Percentiles rank a stretch among this genome's conserved stretches.
These are phyloP conservation scores for Mortierella sp. DNA, from an alignment of 371 early-diverging fungal species.

Conservation along the genomic window DNA sequence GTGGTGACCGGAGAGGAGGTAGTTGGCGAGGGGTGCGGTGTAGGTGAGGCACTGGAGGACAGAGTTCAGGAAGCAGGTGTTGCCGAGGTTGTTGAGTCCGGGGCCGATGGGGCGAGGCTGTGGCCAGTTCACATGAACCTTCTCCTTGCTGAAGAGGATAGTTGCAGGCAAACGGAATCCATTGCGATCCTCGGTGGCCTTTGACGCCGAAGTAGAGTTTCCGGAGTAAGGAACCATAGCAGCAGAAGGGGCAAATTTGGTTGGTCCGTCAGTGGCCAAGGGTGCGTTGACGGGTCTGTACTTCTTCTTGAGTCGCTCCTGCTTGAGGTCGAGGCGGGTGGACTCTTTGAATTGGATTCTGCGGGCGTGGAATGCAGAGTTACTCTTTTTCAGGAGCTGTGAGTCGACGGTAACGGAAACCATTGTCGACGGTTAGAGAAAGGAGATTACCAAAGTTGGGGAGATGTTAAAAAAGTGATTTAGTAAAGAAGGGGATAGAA, in stretches of 20 bases:
- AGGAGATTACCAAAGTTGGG: neutral
- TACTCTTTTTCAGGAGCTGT: slow-evolving; percentile 60
- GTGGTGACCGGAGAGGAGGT: slow-evolving; percentile 73
- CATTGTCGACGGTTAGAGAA: slow-evolving; percentile 14
- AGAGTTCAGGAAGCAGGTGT: slow-evolving; percentile 97
- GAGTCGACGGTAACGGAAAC: slow-evolving; percentile 39
- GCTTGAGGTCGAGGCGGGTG: slow-evolving; percentile 66
- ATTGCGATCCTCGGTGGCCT: slow-evolving; percentile 62
- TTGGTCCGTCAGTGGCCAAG: neutral
- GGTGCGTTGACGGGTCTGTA: slow-evolving; percentile 69
- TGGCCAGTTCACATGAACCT: slow-evolving; percentile 68
- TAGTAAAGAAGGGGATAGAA: neutral
- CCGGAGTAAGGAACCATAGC: slow-evolving; percentile 26
- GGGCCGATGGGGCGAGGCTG: slow-evolving; percentile 74
- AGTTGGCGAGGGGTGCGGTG: slow-evolving; percentile 88
- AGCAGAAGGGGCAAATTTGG: slow-evolving; percentile 11
- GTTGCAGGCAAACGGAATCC: slow-evolving; percentile 79
- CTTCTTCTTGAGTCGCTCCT: slow-evolving; percentile 69
- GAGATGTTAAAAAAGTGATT: neutral
- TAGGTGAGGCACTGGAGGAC: slow-evolving; percentile 93
- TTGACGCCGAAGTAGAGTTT: slow-evolving; percentile 8
- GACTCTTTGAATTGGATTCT: slow-evolving; percentile 72
- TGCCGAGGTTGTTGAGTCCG: slow-evolving; percentile 91
- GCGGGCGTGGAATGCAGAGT: slow-evolving; percentile 63
- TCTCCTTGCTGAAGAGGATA: slow-evolving; percentile 68